Percentiles rank a stretch among this genome's conserved stretches.
phyloP scores from a whole-genome alignment of 2,329 filamentous ascomycete species.

The Cladosporium colombiae region DNA sequence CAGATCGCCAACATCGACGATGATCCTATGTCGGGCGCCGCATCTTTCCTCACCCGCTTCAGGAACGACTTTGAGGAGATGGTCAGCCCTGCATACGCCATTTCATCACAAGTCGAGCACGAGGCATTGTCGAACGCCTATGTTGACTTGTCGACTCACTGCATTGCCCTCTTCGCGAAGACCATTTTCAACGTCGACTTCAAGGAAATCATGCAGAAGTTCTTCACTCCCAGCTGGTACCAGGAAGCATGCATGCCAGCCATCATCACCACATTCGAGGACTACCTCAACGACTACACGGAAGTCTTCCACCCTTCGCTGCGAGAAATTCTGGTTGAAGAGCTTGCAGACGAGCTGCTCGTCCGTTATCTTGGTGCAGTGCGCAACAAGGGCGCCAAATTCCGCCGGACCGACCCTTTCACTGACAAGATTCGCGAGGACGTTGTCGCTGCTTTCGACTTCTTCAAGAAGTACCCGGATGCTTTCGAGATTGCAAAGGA shows the following conservation, averaged over 20 bases:
- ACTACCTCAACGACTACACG: conserved; percentile 86
- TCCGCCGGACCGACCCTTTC: conserved; percentile 83
- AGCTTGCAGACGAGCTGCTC: conserved; percentile 88
- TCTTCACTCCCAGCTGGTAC: conserved; percentile 94
- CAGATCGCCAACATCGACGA: conserved; percentile 99
- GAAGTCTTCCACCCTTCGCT: conserved; percentile 82
- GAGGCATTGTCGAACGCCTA: conserved; percentile 82
- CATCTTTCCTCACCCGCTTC: conserved; percentile 85
- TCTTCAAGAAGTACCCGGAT: conserved; percentile 73
- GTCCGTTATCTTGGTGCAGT: conserved; percentile 80
- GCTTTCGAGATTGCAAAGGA: conserved; percentile 77
- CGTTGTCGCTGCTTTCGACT: conserved; percentile 84
- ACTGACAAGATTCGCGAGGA: conserved; percentile 93
- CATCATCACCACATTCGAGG: conserved; percentile 91
- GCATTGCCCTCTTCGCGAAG: conserved; percentile 80
- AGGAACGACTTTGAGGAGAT: conserved; percentile 77
- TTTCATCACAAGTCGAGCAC: conserved; percentile 70
- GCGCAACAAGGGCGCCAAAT: conserved; percentile 86
- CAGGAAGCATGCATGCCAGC: conserved; percentile 81
- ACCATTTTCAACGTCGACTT: conserved; percentile 93
- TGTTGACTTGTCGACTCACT: conserved; percentile 91
- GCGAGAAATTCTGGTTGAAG: conserved; percentile 88
- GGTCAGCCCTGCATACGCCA: conserved; percentile 77
- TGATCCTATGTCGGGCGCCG: conserved; percentile 65
- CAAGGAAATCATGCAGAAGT: conserved; percentile 74